phyloP scores from a whole-genome alignment of 768 basidiomycete genomes.

The Suillus alpinus region DNA sequence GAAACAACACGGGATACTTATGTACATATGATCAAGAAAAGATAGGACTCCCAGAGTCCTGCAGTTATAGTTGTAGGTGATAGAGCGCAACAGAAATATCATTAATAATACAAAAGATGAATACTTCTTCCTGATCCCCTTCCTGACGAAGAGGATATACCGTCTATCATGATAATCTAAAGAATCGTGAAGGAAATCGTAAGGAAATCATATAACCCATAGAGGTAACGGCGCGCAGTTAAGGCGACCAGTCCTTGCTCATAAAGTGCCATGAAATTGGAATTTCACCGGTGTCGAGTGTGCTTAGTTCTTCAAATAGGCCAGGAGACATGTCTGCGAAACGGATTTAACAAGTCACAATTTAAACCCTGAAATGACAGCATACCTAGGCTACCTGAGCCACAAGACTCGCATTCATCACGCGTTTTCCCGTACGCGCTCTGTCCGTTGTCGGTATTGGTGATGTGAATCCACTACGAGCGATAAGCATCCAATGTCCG shows the following conservation, averaged over 20 bases:
- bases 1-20: neutral
- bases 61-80: conserved; percentile 1
- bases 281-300: conserved; percentile 48
- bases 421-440: conserved; percentile 46
- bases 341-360: conserved; percentile 6
- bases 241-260: conserved; percentile 43
- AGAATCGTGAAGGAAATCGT: neutral
- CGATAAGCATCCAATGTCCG: conserved; percentile 1
- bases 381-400: conserved; percentile 54
- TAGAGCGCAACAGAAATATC: conserved; percentile 5
- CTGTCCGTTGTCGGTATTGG: conserved; percentile 54
- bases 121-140: conserved; percentile 9
- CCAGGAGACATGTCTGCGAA: conserved; percentile 62
- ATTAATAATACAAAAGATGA: conserved; percentile 21
- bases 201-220: neutral
- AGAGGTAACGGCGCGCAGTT: conserved; percentile 10
- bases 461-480: conserved; percentile 56
- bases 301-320: conserved; percentile 52
- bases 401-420: conserved; percentile 62
- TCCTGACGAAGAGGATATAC: conserved; percentile 10
- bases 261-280: conserved; percentile 62
- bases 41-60: neutral
- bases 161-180: conserved; percentile 10
- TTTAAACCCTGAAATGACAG: neutral
- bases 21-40: neutral